Evolutionary conservation across 208 protist species (phyloP), one percentile per base, ranked within the genome.

Genomic region (Novymonas esmeraldas): DNA sequence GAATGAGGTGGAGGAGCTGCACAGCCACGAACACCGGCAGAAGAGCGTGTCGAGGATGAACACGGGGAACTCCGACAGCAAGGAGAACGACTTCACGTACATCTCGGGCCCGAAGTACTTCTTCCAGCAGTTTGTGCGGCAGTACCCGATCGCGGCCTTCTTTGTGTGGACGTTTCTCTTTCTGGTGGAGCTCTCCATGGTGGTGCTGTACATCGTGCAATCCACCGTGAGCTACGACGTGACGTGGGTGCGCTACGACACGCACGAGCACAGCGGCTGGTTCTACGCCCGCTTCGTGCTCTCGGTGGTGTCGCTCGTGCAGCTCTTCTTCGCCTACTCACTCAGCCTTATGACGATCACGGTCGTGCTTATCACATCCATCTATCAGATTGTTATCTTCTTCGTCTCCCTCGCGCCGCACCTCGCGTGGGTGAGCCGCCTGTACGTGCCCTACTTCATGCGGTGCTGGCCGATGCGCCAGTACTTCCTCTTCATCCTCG

Each of bases 401-500:
- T 82, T 93, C 56, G 52, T 94, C 1, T 72, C 87, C 0, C 64
- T 86, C 31, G 65, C 51, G 50, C 71, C 75, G 18, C 26, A 51
- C 0, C 48, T 89, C 22, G 73, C 65, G 14, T 94, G 86, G 85
- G 81, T 92, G 4, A 95, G 84, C 46, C 69, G 79, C 14, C 63
- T 94, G 39, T 96, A 96, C 69, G 90, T 96, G 54, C 90, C 90
- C 9, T 73, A 89, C 44, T 96, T 96, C 62, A 61, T 96, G 59
- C 87, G 90, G 3, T 89, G 83, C 64, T 96, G 90, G 88, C 81
- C 90, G 7, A 81, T 96, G 77, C 75, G 90, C 44, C 88, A 93
- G 65, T 96, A 96, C 72, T 88, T 94, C 56, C 80, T 94, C 18
- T 90, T 94, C 42, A 83, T 96, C 34, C 59, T 96, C 9, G 90